phyloP scores from a whole-genome alignment of 306 rosid species.

The Prunus mongolica region DNA sequence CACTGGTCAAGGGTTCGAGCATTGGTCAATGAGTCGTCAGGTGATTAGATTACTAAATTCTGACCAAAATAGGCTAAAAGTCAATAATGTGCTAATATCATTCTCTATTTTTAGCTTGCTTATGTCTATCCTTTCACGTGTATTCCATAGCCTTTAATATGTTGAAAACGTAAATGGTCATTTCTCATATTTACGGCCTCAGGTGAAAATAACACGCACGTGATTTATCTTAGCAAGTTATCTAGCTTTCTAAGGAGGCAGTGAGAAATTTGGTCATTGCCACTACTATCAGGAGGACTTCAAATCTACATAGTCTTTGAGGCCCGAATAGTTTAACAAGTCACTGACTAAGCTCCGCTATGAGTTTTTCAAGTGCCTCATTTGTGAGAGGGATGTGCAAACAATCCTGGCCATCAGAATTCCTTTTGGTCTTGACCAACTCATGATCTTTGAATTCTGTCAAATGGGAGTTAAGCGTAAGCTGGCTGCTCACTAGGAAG shows the following conservation, averaged over 20 bases:
- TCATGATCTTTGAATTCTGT: conserved; percentile 95
- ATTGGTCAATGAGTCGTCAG: no score
- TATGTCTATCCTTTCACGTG: no score
- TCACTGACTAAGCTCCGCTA: conserved; percentile 44
- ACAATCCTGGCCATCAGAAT: conserved; percentile 93
- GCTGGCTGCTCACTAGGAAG: conserved; percentile 80
- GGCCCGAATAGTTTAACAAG: not conserved
- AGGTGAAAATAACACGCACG: no score
- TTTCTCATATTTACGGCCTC: no score
- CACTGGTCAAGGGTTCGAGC: no score
- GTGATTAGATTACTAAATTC: no score
- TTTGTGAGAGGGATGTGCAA: conserved; percentile 51
- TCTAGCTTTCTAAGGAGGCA: not conserved
- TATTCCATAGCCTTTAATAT: no score
- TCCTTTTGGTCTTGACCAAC: conserved; percentile 71
- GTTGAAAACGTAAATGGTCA: no score
- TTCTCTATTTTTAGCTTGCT: not conserved
- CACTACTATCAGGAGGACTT: not conserved
- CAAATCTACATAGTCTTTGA: not conserved
- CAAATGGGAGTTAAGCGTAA: conserved; percentile 78
- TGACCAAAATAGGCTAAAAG: no score
- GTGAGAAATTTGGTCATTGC: not conserved
- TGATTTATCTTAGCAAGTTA: no score
- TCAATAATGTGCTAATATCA: no score
- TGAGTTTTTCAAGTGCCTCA: conserved; percentile 77